Evolutionary conservation across 2,329 filamentous ascomycete species (phyloP).

Genomic region (Colletotrichum plurivorum): DNA sequence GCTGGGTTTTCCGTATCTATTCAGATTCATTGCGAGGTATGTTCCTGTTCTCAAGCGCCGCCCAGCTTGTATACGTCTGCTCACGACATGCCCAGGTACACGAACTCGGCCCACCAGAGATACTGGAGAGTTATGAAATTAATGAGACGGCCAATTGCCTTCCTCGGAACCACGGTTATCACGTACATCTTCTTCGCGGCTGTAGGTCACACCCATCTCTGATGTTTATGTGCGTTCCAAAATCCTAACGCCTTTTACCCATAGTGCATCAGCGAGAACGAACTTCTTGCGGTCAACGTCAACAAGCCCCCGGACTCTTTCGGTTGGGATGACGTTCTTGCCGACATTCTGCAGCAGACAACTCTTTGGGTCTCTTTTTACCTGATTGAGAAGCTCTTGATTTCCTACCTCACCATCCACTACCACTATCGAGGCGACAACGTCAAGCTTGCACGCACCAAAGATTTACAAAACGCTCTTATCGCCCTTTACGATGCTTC

Average conservation of each 20-base stretch:
- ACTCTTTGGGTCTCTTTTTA: slow-evolving; percentile 47
- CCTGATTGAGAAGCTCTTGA: slow-evolving; percentile 47
- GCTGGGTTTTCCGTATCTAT: slow-evolving; percentile 44
- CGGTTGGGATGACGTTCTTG: slow-evolving; percentile 29
- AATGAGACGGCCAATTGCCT: slow-evolving; percentile 44
- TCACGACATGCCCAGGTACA: slow-evolving; percentile 42
- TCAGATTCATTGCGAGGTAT: slow-evolving; percentile 45
- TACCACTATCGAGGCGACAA: slow-evolving; percentile 47
- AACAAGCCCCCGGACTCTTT: slow-evolving; percentile 29
- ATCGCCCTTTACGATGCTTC: slow-evolving; percentile 47
- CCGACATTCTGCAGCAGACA: slow-evolving; percentile 13
- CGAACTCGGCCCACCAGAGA: slow-evolving; percentile 47
- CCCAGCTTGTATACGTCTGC: neutral
- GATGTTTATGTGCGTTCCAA: too few relatives aligned
- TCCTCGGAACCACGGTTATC: slow-evolving; percentile 40
- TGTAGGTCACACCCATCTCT: slow-evolving; percentile 18
- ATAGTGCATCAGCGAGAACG: slow-evolving; percentile 41
- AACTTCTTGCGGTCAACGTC: slow-evolving; percentile 40
- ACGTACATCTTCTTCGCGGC: slow-evolving; percentile 38
- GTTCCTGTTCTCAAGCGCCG: neutral
- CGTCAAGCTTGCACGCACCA: slow-evolving; percentile 34
- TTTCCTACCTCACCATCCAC: slow-evolving; percentile 48
- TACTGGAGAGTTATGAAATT: slow-evolving; percentile 47
- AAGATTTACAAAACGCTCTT: slow-evolving; percentile 47
- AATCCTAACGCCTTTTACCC: neutral